phyloP scores from a whole-genome alignment of 805 yeast species.

The Lachancea sp. region DNA sequence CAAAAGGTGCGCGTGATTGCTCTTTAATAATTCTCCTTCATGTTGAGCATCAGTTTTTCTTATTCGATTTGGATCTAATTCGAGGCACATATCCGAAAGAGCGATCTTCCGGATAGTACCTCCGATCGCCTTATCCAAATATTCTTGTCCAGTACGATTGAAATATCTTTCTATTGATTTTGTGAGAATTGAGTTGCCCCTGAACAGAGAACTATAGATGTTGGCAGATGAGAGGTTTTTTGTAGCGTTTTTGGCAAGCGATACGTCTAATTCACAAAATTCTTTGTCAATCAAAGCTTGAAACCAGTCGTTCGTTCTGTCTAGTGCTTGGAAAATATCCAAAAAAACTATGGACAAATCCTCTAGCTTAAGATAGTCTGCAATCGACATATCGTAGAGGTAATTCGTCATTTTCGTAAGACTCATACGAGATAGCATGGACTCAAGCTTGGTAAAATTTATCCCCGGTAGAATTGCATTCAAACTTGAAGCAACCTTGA shows the following conservation, averaged over 20 bases:
- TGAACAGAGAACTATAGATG: constrained; percentile 58
- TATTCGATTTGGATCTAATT: constrained; percentile 69
- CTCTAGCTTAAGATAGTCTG: constrained; percentile 43
- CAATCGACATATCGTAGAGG: constrained; percentile 18
- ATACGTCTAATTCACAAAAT: constrained; percentile 35
- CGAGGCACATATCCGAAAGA: constrained; percentile 52
- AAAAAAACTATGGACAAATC: constrained; percentile 52
- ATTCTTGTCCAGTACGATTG: constrained; percentile 71
- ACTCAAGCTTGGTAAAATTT: constrained; percentile 57
- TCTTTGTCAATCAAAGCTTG: constrained; percentile 62
- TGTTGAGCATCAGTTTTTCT: constrained; percentile 31
- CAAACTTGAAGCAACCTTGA: constrained; percentile 46
- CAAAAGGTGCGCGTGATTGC: constrained; percentile 45
- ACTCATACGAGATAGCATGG: constrained; percentile 49
- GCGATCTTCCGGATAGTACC: constrained; percentile 53
- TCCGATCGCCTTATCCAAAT: constrained; percentile 66
- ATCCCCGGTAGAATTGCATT: constrained; percentile 54
- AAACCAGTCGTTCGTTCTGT: constrained; percentile 68
- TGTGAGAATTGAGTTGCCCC: constrained; percentile 81
- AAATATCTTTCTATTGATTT: constrained; percentile 75
- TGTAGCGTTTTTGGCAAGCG: constrained; percentile 18
- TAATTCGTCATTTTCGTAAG: constrained; percentile 47
- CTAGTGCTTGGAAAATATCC: constrained; percentile 68
- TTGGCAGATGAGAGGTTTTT: constrained; percentile 23
- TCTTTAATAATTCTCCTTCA: constrained; percentile 38